These are phyloP conservation scores for Didymella pinodella DNA, from an alignment of 2,329 filamentous ascomycete genomes.

Conservation along the genomic window DNA sequence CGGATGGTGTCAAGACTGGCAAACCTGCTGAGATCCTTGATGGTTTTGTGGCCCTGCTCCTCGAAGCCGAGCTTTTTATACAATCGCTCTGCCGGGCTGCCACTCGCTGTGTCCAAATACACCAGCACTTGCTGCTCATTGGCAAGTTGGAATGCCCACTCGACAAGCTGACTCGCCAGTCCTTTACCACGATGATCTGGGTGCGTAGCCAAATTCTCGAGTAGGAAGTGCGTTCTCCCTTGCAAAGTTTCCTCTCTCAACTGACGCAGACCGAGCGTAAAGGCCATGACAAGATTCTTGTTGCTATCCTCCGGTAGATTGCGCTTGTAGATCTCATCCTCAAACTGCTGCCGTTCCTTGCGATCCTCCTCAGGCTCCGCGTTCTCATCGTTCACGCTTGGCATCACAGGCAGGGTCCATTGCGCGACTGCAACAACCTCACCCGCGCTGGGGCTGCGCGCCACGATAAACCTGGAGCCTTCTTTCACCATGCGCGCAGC, in stretches of 20 bases:
- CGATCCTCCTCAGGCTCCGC: constrained; percentile 29
- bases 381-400: not conserved
- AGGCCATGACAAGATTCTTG: constrained; percentile 38
- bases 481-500: constrained; percentile 26
- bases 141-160: constrained; percentile 26
- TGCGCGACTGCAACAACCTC: constrained; percentile 38
- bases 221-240: constrained; percentile 26
- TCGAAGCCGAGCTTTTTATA: constrained; percentile 40
- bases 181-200: constrained; percentile 35
- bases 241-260: constrained; percentile 27
- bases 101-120: constrained; percentile 40
- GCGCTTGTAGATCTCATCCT: constrained; percentile 33
- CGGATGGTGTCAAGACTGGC: not conserved
- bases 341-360: constrained; percentile 33
- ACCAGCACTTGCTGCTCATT: constrained; percentile 28
- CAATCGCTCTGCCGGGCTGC: constrained; percentile 34
- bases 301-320: constrained; percentile 36
- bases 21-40: constrained; percentile 30
- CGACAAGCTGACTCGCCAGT: constrained; percentile 33
- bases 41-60: constrained; percentile 28
- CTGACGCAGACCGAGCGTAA: constrained; percentile 23
- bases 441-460: constrained; percentile 16
- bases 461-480: constrained; percentile 24
- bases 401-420: constrained; percentile 31
- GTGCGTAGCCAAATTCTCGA: constrained; percentile 43